A percentile compares a stretch with the other conserved stretches of the same genome.
Conservation (phyloP, 2,329 filamentous ascomycete species). For the Cryphonectria naterciae region DNA sequence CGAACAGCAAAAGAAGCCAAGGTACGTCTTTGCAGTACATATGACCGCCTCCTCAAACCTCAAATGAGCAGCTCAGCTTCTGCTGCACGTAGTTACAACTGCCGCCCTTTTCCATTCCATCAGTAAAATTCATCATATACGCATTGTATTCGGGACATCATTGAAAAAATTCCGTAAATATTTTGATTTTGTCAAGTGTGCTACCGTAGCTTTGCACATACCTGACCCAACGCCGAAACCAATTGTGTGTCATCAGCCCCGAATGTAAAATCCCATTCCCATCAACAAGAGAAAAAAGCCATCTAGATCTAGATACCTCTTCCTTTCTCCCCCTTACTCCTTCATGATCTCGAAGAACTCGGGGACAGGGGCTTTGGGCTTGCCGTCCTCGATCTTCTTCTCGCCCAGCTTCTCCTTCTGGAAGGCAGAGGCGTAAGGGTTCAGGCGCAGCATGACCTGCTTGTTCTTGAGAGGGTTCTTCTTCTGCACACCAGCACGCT, state of each 20-base stretch:
- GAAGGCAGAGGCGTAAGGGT: constrained; percentile 95
- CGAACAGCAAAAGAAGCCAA: not conserved
- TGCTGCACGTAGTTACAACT: not conserved
- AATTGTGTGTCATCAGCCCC: constrained; percentile 29
- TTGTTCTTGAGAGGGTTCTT: constrained; percentile 99
- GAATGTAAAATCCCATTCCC: constrained; percentile 26
- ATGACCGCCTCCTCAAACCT: not conserved
- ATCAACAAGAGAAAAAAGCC: constrained; percentile 14
- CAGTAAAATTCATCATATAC: not conserved
- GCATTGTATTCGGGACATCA: not conserved
- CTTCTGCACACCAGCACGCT: constrained; percentile 93
- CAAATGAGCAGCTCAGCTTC: too few relatives aligned
- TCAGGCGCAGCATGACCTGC: constrained; percentile 97
- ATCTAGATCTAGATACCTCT: not conserved
- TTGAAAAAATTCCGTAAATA: constrained; percentile 27
- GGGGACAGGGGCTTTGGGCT: constrained; percentile 33
- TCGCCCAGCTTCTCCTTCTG: constrained; percentile 82
- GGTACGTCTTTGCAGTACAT: not conserved
- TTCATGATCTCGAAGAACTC: constrained; percentile 36
- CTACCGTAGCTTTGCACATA: constrained; percentile 30
- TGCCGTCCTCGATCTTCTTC: constrained; percentile 50
- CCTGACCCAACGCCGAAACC: constrained; percentile 31
- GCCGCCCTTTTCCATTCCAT: not conserved
- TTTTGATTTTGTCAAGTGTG: constrained; percentile 31
- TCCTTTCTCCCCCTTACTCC: constrained; percentile 29